These are phyloP conservation scores for Trapa incisa DNA, from an alignment of 345 rosid genomes.

Conservation along the genomic window DNA sequence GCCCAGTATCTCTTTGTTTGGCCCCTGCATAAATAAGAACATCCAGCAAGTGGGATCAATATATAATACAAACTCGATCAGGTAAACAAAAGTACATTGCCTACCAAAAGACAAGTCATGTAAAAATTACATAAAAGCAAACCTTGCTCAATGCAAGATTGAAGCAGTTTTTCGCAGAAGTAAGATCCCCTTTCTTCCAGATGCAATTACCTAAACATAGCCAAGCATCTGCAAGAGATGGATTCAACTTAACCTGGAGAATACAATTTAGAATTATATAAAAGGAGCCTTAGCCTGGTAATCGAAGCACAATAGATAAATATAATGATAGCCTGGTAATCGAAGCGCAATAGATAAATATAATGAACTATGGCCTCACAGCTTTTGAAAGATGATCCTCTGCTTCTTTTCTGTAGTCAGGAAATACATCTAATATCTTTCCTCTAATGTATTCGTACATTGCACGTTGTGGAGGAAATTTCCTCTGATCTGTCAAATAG, in stretches of 20 bases:
- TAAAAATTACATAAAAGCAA: not conserved
- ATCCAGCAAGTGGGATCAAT: not conserved
- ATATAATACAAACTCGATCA: too few species aligned
- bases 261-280: slow-evolving; percentile 12
- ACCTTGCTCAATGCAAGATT: slow-evolving; percentile 66
- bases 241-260: slow-evolving; percentile 61
- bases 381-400: slow-evolving; percentile 78
- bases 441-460: slow-evolving; percentile 47
- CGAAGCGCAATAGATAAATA: slow-evolving; percentile 6
- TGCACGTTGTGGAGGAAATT: slow-evolving; percentile 38
- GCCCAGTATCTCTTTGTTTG: slow-evolving; percentile 56
- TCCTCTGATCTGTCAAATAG: slow-evolving; percentile 37
- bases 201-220: slow-evolving; percentile 57
- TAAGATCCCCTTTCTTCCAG: slow-evolving; percentile 73
- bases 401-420: slow-evolving; percentile 63
- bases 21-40: slow-evolving; percentile 29
- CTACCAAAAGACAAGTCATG: not conserved
- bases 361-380: slow-evolving; percentile 17
- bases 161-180: slow-evolving; percentile 55
- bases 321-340: slow-evolving; percentile 1
- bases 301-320: not conserved
- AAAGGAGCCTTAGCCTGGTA: slow-evolving; percentile 2
- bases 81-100: not conserved
- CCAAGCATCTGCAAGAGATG: slow-evolving; percentile 74
- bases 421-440: slow-evolving; percentile 55